These are phyloP conservation scores for Lentinus polychrous DNA, from an alignment of 1,284 basidiomycete species.

Conservation along the genomic window DNA sequence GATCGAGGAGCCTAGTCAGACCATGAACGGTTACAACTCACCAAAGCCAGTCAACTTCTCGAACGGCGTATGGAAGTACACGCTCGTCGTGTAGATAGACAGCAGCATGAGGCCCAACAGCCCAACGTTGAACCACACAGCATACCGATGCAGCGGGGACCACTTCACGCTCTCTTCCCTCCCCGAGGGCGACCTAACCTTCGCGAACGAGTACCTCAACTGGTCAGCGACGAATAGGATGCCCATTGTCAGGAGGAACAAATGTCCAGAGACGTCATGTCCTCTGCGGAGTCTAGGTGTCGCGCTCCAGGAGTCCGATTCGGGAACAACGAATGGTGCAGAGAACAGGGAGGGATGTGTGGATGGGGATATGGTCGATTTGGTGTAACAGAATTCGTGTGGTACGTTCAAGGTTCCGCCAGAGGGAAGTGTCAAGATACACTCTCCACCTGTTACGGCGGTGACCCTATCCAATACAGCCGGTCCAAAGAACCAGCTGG, in stretches of 20 bases:
- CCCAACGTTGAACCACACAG: slow-evolving; percentile 36
- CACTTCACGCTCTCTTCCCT: slow-evolving; percentile 18
- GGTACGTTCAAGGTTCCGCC: slow-evolving; percentile 49
- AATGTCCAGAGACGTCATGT: slow-evolving; percentile 92
- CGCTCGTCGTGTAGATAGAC: slow-evolving; percentile 73
- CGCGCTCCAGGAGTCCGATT: slow-evolving; percentile 34
- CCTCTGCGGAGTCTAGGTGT: slow-evolving; percentile 65
- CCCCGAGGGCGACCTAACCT: not conserved
- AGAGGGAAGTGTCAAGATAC: slow-evolving; percentile 60
- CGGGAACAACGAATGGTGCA: slow-evolving; percentile 30
- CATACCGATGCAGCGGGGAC: slow-evolving; percentile 37
- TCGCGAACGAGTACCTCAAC: slow-evolving; percentile 43
- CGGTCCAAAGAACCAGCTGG: slow-evolving; percentile 91
- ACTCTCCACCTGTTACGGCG: slow-evolving; percentile 76
- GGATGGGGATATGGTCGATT: slow-evolving; percentile 43
- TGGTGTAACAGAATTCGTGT: slow-evolving; percentile 51
- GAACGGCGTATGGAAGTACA: slow-evolving; percentile 86
- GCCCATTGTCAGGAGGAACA: slow-evolving; percentile 87
- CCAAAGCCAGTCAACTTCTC: slow-evolving; percentile 86
- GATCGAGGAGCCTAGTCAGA: slow-evolving; percentile 1
- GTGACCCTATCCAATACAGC: slow-evolving; percentile 73
- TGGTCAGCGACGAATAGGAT: slow-evolving; percentile 78
- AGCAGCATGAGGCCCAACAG: slow-evolving; percentile 70
- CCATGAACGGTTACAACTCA: slow-evolving; percentile 34
- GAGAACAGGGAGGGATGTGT: slow-evolving; percentile 66